These are phyloP conservation scores for Cyberlindnera veronae DNA, from an alignment of 805 yeast genomes.

Conservation along the genomic window DNA sequence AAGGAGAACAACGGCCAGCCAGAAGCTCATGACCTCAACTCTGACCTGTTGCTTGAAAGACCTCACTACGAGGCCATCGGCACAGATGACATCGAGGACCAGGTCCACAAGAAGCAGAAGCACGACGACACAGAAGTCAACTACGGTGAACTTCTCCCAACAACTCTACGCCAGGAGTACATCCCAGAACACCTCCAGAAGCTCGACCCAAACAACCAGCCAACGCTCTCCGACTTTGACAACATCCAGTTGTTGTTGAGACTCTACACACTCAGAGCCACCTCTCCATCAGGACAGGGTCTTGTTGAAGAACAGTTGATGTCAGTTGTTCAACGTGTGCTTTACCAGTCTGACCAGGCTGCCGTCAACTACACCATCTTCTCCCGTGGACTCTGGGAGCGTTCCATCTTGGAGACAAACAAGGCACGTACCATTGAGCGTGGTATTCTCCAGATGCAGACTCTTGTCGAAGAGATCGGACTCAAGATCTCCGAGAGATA, in stretches of 20 bases:
- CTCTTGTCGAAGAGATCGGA: slow-evolving; percentile 85
- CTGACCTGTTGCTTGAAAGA: slow-evolving; percentile 74
- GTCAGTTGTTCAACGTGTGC: slow-evolving; percentile 70
- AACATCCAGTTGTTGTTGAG: slow-evolving; percentile 70
- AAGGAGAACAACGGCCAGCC: slow-evolving; percentile 43
- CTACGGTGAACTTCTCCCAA: slow-evolving; percentile 51
- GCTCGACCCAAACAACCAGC: slow-evolving; percentile 82
- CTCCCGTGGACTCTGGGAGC: slow-evolving; percentile 83
- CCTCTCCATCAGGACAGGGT: slow-evolving; percentile 67
- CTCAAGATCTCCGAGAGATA: slow-evolving; percentile 55
- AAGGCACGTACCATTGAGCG: slow-evolving; percentile 87
- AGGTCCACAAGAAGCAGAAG: slow-evolving; percentile 35
- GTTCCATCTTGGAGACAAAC: slow-evolving; percentile 78
- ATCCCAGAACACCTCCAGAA: slow-evolving; percentile 52
- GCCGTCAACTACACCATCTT: slow-evolving; percentile 71
- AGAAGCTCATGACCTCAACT: slow-evolving; percentile 59
- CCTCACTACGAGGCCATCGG: slow-evolving; percentile 66
- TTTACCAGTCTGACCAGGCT: slow-evolving; percentile 44
- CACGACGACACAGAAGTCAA: slow-evolving; percentile 35
- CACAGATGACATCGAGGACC: slow-evolving; percentile 41
- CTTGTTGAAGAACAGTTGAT: slow-evolving; percentile 79
- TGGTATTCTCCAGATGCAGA: slow-evolving; percentile 89
- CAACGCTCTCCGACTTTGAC: slow-evolving; percentile 67
- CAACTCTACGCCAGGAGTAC: slow-evolving; percentile 56
- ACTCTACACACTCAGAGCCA: slow-evolving; percentile 56